Base-by-base conservation (phyloP, 2,329 filamentous ascomycete species). In the Plectosphaerella cucumerina region DNA sequence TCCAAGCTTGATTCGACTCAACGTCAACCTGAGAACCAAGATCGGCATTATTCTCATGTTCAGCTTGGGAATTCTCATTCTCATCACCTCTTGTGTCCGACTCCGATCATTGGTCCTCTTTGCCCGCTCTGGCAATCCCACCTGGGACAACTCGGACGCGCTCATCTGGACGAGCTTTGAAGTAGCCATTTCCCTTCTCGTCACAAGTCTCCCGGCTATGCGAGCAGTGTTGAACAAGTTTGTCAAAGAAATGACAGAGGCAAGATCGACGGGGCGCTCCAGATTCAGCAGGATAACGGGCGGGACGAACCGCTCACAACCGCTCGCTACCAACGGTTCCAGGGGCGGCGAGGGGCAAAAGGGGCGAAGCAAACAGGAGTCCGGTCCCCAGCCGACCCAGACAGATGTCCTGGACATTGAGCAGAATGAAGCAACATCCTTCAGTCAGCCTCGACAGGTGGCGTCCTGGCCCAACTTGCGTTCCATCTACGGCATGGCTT, bases 141-240 rank as follows among this genome's bases (percentile, higher is more conserved):
- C 69, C 1, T 73, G 69, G 70, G 67, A 73, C 55, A 70, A 71
- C 39, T 68, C 67, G 6, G 64, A 71, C 52, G 60, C 63, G 6
- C 52, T 72, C 15, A 61, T 75, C 44, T 75, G 72, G 72, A 70
- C 68, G 3, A 70, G 70, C 2, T 55, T 74, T 21, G 73, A 75
- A 57, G 61, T 73, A 5, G 65, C 71, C 1, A 62, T 69, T 0
- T 66, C 71, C 15, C 64, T 74, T 39, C 65, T 74, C 26, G 67
- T 73, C 20, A 65, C 65, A 22, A 72, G 68, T 33, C 60, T 74
- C 4, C 73, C 73, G 3, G 66, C 66, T 1, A 67, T 73, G 11
- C 64, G 70, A 44, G 59, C 63, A 6, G 54, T 70, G 31, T 52
- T 61, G 44, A 53, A 47, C 31, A 57, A 54, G 20, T 20, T 57